Evolutionary conservation across 371 early-diverging fungal species (phyloP).

Genomic region (Lichtheimia ornata): DNA sequence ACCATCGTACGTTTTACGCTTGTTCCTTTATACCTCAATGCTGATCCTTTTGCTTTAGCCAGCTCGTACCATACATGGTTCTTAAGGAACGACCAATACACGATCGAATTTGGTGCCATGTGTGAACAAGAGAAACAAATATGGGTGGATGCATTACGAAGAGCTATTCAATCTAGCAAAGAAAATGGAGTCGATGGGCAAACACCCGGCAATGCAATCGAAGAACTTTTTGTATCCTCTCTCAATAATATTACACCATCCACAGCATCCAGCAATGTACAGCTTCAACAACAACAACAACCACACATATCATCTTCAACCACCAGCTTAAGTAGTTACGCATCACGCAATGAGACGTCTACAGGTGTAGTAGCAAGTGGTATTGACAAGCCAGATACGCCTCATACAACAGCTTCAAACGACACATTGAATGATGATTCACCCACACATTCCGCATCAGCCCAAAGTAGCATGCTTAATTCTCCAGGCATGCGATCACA

Average conservation of each 20-base stretch:
- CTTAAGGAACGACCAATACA: slow-evolving; percentile 14
- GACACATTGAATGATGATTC: slow-evolving; percentile 1
- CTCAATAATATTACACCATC: slow-evolving; percentile 9
- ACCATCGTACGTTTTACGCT: slow-evolving; percentile 19
- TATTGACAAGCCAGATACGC: slow-evolving; percentile 5
- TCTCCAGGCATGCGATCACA: slow-evolving; percentile 14
- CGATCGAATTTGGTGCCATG: slow-evolving; percentile 24
- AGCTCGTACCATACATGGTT: slow-evolving; percentile 18
- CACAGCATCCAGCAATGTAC: neutral
- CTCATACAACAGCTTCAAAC: neutral
- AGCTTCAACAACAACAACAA: slow-evolving; percentile 6
- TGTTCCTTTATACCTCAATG: neutral
- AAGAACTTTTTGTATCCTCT: slow-evolving; percentile 27
- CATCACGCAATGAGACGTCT: slow-evolving; percentile 5
- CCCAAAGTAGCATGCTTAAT: slow-evolving; percentile 6
- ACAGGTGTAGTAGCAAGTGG: neutral
- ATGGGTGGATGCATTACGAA: slow-evolving; percentile 21
- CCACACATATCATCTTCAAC: slow-evolving; percentile 7
- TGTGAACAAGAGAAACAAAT: slow-evolving; percentile 26
- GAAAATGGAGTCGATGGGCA: slow-evolving; percentile 11
- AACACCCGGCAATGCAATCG: slow-evolving; percentile 9
- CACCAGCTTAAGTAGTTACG: slow-evolving; percentile 12
- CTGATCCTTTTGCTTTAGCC: slow-evolving; percentile 7
- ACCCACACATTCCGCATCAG: slow-evolving; percentile 4
- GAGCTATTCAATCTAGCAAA: slow-evolving; percentile 15